These are phyloP conservation scores for Dothideomycetes sp. DNA, from an alignment of 2,329 filamentous ascomycete genomes.

Conservation along the genomic window DNA sequence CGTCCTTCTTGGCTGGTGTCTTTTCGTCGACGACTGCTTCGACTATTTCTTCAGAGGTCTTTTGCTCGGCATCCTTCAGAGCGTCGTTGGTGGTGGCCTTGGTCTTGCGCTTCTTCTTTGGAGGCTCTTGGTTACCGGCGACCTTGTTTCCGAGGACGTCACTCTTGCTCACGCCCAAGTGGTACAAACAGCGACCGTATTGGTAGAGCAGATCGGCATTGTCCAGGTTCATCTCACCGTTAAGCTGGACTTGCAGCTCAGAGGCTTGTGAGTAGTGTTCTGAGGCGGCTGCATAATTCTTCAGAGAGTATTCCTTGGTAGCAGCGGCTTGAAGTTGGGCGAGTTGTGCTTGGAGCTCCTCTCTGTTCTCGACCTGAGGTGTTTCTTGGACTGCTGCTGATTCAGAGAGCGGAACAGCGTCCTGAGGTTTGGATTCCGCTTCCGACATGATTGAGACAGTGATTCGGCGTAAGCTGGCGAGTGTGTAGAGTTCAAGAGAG, in stretches of 20 bases:
- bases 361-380: conserved; percentile 3
- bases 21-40: conserved; percentile 35
- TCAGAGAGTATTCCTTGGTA: conserved; percentile 76
- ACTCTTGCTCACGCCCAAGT: conserved; percentile 86
- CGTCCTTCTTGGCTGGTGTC: conserved; percentile 25
- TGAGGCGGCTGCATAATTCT: conserved; percentile 76
- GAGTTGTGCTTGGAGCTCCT: conserved; percentile 11
- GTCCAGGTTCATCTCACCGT: conserved; percentile 81
- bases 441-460: not conserved
- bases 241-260: conserved; percentile 80
- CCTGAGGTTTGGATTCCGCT: conserved; percentile 1
- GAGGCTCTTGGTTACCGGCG: conserved; percentile 47
- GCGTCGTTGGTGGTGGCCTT: conserved; percentile 23
- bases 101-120: conserved; percentile 37
- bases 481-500: not conserved
- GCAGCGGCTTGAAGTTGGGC: conserved; percentile 68
- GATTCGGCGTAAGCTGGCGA: no score
- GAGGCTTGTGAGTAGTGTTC: conserved; percentile 84
- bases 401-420: not conserved
- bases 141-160: conserved; percentile 85
- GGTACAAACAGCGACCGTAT: conserved; percentile 89
- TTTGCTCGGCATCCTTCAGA: conserved; percentile 29
- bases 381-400: conserved; percentile 6
- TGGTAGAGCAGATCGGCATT: conserved; percentile 92
- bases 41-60: conserved; percentile 33